Evolutionary conservation across 164 flowering plant species (phyloP).

Genomic region (Akebia trifoliata): DNA sequence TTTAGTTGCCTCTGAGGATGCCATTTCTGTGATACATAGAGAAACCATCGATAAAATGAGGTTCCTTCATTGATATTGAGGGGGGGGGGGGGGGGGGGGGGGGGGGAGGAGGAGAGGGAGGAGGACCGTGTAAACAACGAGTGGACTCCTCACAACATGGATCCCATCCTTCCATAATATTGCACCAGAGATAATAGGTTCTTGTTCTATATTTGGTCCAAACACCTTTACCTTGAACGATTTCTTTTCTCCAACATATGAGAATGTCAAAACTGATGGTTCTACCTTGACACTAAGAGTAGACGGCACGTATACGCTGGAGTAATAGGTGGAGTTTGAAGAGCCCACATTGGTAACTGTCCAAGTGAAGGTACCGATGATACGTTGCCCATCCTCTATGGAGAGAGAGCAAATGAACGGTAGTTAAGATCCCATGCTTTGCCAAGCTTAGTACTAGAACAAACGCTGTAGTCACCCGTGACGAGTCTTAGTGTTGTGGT

Average conservation of each 20-base stretch:
- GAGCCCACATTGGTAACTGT: conserved; percentile 43
- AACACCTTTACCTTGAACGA: conserved; percentile 24
- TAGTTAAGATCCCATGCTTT: conserved; percentile 42
- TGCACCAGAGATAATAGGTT: conserved; percentile 30
- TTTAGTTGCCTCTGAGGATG: no score
- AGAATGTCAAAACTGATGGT: conserved; percentile 29
- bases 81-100: background rate
- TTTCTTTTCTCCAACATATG: conserved; percentile 24
- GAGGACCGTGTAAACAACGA: conserved; percentile 28
- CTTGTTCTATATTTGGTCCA: conserved; percentile 30
- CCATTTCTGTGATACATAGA: conserved; percentile 10
- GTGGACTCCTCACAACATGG: conserved; percentile 31
- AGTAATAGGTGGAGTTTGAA: no score
- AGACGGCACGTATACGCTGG: conserved; percentile 13
- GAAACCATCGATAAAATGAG: conserved; percentile 5
- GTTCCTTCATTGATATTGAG: background rate
- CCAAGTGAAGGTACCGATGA: conserved; percentile 30
- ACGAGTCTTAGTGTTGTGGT: conserved; percentile 20
- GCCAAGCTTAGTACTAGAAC: conserved; percentile 21
- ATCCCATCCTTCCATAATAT: conserved; percentile 30
- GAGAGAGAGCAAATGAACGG: conserved; percentile 38
- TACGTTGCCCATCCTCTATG: conserved; percentile 30
- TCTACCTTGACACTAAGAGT: conserved; percentile 12
- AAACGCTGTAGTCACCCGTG: conserved; percentile 26
- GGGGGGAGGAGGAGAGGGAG: background rate